A percentile compares a stretch with the other conserved stretches of the same genome.
phyloP scores from a whole-genome alignment of 768 basidiomycete species.

The Boletus barrowsii region DNA sequence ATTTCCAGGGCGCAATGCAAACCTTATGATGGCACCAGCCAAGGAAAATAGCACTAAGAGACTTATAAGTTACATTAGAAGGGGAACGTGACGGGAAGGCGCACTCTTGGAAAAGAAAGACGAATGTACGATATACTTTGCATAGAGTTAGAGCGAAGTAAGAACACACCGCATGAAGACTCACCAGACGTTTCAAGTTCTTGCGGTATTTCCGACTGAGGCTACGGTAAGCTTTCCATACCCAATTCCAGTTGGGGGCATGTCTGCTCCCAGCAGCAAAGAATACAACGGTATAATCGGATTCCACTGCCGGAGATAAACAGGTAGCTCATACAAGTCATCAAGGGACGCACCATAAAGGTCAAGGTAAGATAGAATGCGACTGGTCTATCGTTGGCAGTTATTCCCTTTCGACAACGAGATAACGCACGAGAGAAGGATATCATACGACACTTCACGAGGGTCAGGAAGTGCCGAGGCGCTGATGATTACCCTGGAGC shows the following conservation, averaged over 20 bases:
- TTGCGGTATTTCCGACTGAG: conserved; percentile 82
- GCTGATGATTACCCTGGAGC: conserved; percentile 73
- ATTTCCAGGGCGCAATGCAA: conserved; percentile 1
- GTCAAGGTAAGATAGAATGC: conserved; percentile 75
- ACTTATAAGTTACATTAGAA: conserved; percentile 8
- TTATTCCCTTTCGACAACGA: conserved; percentile 5
- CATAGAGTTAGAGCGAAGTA: conserved; percentile 6
- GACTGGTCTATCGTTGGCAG: conserved; percentile 39
- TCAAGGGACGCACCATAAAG: conserved; percentile 60
- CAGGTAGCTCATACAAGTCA: background rate
- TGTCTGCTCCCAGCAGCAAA: conserved; percentile 77
- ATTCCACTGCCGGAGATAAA: conserved; percentile 58
- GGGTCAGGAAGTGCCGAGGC: conserved; percentile 85
- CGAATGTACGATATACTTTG: conserved; percentile 81
- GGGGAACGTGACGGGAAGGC: conserved; percentile 17
- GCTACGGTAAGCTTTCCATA: conserved; percentile 87
- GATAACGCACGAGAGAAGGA: conserved; percentile 61
- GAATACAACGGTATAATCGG: conserved; percentile 85
- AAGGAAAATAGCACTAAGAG: conserved; percentile 79
- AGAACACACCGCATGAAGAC: conserved; percentile 20
- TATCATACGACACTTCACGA: conserved; percentile 69
- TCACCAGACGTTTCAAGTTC: conserved; percentile 77
- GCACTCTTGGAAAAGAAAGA: conserved; percentile 85
- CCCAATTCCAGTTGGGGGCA: conserved; percentile 84
- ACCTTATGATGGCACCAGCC: conserved; percentile 86